Percentiles rank a stretch among this genome's conserved stretches.
Conservation (phyloP, 2,329 filamentous ascomycete genomes). For the Diaporthe sp. region DNA sequence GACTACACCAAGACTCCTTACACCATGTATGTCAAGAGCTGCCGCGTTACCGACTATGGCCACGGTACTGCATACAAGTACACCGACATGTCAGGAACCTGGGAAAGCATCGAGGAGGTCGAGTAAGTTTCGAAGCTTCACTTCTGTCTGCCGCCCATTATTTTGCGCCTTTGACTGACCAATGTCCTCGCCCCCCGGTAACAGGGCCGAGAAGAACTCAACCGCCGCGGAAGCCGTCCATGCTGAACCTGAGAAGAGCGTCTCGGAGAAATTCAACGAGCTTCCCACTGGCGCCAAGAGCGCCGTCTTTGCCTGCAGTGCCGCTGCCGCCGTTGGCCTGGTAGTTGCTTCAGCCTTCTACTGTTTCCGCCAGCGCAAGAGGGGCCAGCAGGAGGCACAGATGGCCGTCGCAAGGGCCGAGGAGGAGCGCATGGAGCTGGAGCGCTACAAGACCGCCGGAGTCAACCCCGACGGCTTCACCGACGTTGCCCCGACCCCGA, state of each 20-base stretch:
- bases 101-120: constrained; percentile 73
- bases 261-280: constrained; percentile 67
- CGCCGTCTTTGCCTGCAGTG: constrained; percentile 65
- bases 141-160: not conserved
- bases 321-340: constrained; percentile 59
- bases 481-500: constrained; percentile 46
- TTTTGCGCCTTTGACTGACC: not conserved
- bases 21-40: constrained; percentile 80
- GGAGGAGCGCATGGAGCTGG: constrained; percentile 65
- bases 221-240: constrained; percentile 63
- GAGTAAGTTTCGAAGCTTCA: constrained; percentile 57
- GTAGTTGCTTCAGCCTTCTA: constrained; percentile 62
- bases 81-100: constrained; percentile 72
- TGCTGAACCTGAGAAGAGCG: constrained; percentile 56
- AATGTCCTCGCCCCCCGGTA: not conserved
- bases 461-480: constrained; percentile 63
- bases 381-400: constrained; percentile 65
- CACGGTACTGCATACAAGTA: constrained; percentile 77
- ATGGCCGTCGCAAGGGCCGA: constrained; percentile 59
- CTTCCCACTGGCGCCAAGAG: constrained; percentile 65
- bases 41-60: constrained; percentile 69
- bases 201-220: constrained; percentile 66
- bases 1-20: constrained; percentile 77
- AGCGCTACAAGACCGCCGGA: constrained; percentile 63
- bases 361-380: constrained; percentile 68